These are phyloP conservation scores for Aureobasidium sp. DNA, from an alignment of 2,329 filamentous ascomycete genomes.

Conservation along the genomic window DNA sequence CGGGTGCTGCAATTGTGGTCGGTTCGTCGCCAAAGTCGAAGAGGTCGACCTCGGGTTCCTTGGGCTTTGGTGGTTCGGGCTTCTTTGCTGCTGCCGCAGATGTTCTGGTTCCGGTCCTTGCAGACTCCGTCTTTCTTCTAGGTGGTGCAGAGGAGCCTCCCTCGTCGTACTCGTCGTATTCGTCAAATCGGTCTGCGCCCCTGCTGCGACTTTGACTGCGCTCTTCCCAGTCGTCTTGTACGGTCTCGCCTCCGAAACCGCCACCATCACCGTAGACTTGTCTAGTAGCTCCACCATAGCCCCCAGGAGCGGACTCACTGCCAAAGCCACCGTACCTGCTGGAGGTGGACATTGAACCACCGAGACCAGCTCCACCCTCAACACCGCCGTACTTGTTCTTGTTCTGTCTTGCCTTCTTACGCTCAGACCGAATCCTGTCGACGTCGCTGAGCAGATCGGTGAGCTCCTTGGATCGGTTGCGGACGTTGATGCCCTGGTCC, in stretches of 20 bases:
- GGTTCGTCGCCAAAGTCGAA: slow-evolving; percentile 83
- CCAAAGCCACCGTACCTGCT: slow-evolving; percentile 84
- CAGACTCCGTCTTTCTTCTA: slow-evolving; percentile 43
- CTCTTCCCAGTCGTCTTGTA: slow-evolving; percentile 55
- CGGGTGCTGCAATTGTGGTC: slow-evolving; percentile 40
- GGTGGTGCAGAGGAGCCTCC: slow-evolving; percentile 49
- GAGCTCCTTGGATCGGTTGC: slow-evolving; percentile 92
- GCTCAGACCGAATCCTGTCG: slow-evolving; percentile 65
- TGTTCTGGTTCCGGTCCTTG: slow-evolving; percentile 25
- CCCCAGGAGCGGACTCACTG: slow-evolving; percentile 53
- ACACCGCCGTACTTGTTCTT: slow-evolving; percentile 94
- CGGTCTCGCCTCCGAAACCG: slow-evolving; percentile 74
- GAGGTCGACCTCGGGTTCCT: slow-evolving; percentile 83
- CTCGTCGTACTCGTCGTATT: slow-evolving; percentile 95
- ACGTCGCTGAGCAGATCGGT: slow-evolving; percentile 90
- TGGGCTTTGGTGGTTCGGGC: slow-evolving; percentile 66
- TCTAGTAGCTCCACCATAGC: slow-evolving; percentile 42
- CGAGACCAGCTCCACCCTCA: slow-evolving; percentile 66
- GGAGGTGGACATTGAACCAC: slow-evolving; percentile 48
- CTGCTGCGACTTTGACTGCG: slow-evolving; percentile 54
- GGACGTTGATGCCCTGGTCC: slow-evolving; percentile 95
- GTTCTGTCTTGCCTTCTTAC: slow-evolving; percentile 84
- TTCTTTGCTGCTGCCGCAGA: slow-evolving; percentile 48
- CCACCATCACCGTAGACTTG: slow-evolving; percentile 92
- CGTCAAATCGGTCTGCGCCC: slow-evolving; percentile 75